A percentile compares a stretch with the other conserved stretches of the same genome.
These are phyloP conservation scores for Paecilomyces fulvus DNA, from an alignment of 2,329 filamentous ascomycete genomes.

Conservation along the genomic window DNA sequence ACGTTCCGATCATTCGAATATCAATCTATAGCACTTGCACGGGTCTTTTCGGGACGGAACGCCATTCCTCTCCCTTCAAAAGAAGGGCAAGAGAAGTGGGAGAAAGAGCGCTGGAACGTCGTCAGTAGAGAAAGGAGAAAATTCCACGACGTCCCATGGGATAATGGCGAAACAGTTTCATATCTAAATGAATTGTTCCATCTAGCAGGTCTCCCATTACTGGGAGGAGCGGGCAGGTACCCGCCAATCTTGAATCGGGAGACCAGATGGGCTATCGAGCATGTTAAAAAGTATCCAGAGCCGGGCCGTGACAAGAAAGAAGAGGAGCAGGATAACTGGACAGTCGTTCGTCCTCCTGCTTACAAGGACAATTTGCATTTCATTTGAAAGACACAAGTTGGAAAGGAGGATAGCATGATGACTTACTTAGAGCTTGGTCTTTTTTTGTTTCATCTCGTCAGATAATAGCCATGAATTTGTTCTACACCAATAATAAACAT, in stretches of 20 bases:
- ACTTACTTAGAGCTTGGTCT: background rate
- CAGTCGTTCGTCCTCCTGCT: slow-evolving; percentile 1
- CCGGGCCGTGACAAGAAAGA: slow-evolving; percentile 4
- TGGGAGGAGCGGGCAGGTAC: slow-evolving; percentile 10
- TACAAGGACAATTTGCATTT: slow-evolving; percentile 10
- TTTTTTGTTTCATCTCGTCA: background rate
- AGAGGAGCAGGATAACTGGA: slow-evolving; percentile 1
- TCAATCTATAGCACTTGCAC: slow-evolving; percentile 53
- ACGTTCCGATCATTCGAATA: slow-evolving; percentile 60
- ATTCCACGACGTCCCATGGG: slow-evolving; percentile 14
- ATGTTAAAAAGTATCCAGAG: slow-evolving; percentile 11
- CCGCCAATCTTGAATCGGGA: slow-evolving; percentile 12
- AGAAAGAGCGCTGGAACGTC: slow-evolving; percentile 33
- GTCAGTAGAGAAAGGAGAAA: slow-evolving; percentile 7
- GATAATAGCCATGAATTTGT: too few relatives aligned
- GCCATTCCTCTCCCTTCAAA: slow-evolving; percentile 34
- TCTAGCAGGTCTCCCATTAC: slow-evolving; percentile 10
- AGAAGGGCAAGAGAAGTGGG: slow-evolving; percentile 46
- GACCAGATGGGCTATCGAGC: slow-evolving; percentile 15
- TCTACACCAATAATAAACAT: too few relatives aligned
- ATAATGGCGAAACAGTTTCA: slow-evolving; percentile 11
- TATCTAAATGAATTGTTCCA: slow-evolving; percentile 10
- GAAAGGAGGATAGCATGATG: background rate
- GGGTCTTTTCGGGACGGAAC: slow-evolving; percentile 47
- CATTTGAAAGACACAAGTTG: slow-evolving; percentile 3